Evolutionary conservation across 306 rosid species (phyloP).

Genomic region (Mucuna pruriens): DNA sequence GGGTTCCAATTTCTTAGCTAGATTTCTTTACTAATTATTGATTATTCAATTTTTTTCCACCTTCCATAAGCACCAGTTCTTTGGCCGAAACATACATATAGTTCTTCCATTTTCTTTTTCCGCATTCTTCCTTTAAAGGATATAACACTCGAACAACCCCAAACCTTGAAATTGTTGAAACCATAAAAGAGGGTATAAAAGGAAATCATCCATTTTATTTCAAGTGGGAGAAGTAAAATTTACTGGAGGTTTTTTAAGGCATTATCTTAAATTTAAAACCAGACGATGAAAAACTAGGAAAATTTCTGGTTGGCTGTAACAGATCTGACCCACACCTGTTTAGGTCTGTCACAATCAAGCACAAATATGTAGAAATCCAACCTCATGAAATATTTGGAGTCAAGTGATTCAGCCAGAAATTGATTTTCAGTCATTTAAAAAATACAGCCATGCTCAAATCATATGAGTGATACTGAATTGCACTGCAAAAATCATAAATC

Average conservation of each 20-base stretch:
- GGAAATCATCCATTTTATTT: background rate
- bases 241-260: background rate
- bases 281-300: conserved; percentile 6
- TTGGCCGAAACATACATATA: background rate
- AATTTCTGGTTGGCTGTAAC: background rate
- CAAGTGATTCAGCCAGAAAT: conserved; percentile 30
- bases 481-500: conserved; percentile 15
- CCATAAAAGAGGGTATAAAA: background rate
- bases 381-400: conserved; percentile 9
- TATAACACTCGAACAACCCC: conserved; percentile 3
- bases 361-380: conserved; percentile 24
- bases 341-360: conserved; percentile 28
- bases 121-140: conserved; percentile 25
- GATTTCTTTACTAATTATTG: conserved; percentile 14
- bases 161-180: conserved; percentile 27
- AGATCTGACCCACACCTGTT: conserved; percentile 29
- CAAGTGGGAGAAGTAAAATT: conserved; percentile 12
- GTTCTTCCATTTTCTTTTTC: background rate
- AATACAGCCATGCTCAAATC: conserved; percentile 12
- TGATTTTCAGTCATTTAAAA: conserved; percentile 30
- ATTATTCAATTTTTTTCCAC: conserved; percentile 26
- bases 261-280: conserved; percentile 27
- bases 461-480: conserved; percentile 4
- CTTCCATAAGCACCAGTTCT: conserved; percentile 6
- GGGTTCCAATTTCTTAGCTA: conserved; percentile 11